Evolutionary conservation across 352 stramenopile species (phyloP), one percentile per base, ranked within the genome.

Genomic region (Globisporangium splendens): DNA sequence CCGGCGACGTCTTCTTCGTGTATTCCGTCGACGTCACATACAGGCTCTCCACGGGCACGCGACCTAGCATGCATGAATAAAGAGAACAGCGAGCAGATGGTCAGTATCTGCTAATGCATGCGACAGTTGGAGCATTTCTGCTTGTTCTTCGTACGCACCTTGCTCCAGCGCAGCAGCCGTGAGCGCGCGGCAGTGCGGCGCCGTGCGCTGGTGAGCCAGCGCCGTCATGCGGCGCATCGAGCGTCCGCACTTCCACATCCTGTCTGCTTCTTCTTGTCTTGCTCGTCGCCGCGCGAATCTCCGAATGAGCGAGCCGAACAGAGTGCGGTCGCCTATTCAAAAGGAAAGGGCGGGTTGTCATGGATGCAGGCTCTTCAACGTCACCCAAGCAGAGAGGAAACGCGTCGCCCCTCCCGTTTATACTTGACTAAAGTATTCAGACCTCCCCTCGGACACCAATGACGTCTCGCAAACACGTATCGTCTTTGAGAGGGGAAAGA

Each of bases 11-110:
- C 62, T 86, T 77, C 54, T 74, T 73, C 50, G 69, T 71, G 43
- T 75, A 61, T 49, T 89, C 78, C 14, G 75, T 91, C 39, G 81
- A 91, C 47, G 78, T 89, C 54, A 91, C 70, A 59, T 77, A 91
- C 24, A 91, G 62, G 18, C 72, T 82, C 38, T 88, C 67, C 35
- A 85, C 80, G 0, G 79, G 77, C 38, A 83, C 69, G 31, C 58
- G 50, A 22, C 58, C 55, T 62, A 41, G n/a, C n/a, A n/a, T n/a
- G n/a, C n/a, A n/a, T n/a, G n/a, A 48, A 55, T 18, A 53, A 14
- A 49, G 22, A 52, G 2, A 50, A 33, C 6, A 14, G 22, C 22
- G 41, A 3, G 46, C 28, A 59, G 20, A 41, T 10, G 20, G 10
- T 33, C 11, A 38, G 20, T 11, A 11, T 39, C 3, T 35, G 7